These are phyloP conservation scores for Stagonosporopsis rhizophila DNA, from an alignment of 2,329 filamentous ascomycete genomes.

Conservation along the genomic window DNA sequence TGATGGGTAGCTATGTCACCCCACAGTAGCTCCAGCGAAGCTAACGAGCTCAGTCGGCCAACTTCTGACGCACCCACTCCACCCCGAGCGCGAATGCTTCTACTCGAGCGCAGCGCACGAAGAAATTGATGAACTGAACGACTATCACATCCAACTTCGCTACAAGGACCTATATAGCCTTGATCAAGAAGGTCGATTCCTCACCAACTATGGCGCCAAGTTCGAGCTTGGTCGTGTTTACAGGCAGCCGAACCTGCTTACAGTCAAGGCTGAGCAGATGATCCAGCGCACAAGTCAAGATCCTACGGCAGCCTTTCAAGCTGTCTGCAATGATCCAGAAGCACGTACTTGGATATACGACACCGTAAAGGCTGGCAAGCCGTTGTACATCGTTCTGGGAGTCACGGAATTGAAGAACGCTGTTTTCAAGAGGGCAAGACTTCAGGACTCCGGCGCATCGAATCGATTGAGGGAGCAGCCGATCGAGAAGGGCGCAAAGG, in stretches of 20 bases:
- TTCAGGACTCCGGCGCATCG: conserved; percentile 46
- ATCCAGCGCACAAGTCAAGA: conserved; percentile 45
- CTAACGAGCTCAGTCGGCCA: conserved; percentile 40
- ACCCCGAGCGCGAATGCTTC: conserved; percentile 48
- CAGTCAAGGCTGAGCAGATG: conserved; percentile 48
- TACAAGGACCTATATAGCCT: conserved; percentile 49
- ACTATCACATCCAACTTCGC: conserved; percentile 50
- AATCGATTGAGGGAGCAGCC: conserved; percentile 43
- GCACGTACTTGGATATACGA: conserved; percentile 43
- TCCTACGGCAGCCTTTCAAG: conserved; percentile 38
- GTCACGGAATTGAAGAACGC: conserved; percentile 50
- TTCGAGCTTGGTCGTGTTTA: conserved; percentile 48
- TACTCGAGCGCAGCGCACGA: conserved; percentile 44
- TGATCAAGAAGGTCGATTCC: conserved; percentile 48
- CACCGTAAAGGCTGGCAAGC: conserved; percentile 36
- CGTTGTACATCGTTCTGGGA: conserved; percentile 46
- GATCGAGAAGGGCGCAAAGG: conserved; percentile 43
- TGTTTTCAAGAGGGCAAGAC: conserved; percentile 46
- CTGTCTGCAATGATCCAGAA: conserved; percentile 44
- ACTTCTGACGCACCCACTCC: conserved; percentile 46
- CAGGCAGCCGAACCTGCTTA: conserved; percentile 47
- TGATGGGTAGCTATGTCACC: conserved; percentile 22
- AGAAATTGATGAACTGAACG: conserved; percentile 47
- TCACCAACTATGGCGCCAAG: conserved; percentile 48
- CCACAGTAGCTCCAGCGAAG: conserved; percentile 9